Percentiles rank a stretch among this genome's conserved stretches.
Conservation (phyloP, 129 eudicot genomes). For the Flaveria robusta region DNA sequence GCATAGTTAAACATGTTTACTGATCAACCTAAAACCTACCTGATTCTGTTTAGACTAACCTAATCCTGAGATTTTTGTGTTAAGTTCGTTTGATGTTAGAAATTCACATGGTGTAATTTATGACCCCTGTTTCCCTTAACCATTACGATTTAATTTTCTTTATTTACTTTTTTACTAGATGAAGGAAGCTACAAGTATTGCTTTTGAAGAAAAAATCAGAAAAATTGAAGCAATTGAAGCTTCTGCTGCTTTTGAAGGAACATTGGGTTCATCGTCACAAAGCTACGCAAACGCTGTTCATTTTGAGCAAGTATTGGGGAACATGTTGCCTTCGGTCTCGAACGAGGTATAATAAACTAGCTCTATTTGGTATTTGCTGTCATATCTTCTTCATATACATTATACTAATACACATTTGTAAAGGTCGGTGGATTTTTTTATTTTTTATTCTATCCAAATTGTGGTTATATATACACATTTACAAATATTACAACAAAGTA, state of each 20-base stretch:
- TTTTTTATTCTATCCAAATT: too few species aligned
- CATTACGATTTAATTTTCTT: background rate
- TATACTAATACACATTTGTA: too few species aligned
- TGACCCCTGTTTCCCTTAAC: background rate
- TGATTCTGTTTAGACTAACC: too few species aligned
- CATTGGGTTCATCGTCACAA: background rate
- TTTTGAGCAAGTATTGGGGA: constrained; percentile 59
- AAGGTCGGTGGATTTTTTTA: too few species aligned
- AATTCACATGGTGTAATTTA: background rate
- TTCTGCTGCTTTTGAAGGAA: constrained; percentile 57
- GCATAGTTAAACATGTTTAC: too few species aligned
- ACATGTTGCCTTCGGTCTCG: constrained; percentile 70
- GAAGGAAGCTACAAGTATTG: constrained; percentile 85
- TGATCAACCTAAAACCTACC: too few species aligned
- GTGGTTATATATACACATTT: too few species aligned
- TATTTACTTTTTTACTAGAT: constrained; percentile 39
- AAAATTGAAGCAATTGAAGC: too few species aligned
- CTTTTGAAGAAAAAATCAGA: too few species aligned
- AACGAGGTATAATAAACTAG: constrained; percentile 45
- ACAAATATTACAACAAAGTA: too few species aligned
- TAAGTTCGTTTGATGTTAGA: background rate
- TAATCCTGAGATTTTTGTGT: background rate
- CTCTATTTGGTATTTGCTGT: background rate
- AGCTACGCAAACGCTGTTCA: constrained; percentile 45
- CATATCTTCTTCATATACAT: too few species aligned